Evolutionary conservation across 164 flowering plant genomes (phyloP).

Genomic region (Tetrastigma voinierianum): DNA sequence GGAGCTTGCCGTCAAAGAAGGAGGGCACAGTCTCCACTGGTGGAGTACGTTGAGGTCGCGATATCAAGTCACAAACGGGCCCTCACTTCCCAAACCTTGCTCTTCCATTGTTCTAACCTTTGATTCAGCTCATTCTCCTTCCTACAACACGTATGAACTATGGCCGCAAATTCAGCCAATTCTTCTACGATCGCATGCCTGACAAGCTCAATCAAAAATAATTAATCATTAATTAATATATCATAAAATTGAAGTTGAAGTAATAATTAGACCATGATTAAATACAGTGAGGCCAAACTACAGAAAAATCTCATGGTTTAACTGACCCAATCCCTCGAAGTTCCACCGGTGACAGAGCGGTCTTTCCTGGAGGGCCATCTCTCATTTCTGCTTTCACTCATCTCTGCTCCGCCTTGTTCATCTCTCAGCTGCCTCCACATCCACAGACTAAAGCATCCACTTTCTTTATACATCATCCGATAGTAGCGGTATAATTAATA

Average conservation of each 20-base stretch:
- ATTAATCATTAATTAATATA: neutral
- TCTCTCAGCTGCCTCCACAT: too few species aligned
- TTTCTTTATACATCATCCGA: too few species aligned
- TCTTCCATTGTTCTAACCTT: slow-evolving; percentile 37
- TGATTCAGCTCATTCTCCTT: slow-evolving; percentile 32
- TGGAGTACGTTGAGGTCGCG: slow-evolving; percentile 28
- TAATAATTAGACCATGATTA: too few species aligned
- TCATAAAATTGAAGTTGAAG: neutral
- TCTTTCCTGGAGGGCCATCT: slow-evolving; percentile 50
- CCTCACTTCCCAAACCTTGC: slow-evolving; percentile 47
- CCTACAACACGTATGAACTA: slow-evolving; percentile 46
- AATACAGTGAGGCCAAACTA: too few species aligned
- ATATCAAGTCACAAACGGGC: slow-evolving; percentile 50
- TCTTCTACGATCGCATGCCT: slow-evolving; percentile 58
- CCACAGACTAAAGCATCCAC: too few species aligned
- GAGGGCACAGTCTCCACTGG: slow-evolving; percentile 44
- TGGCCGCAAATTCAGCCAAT: slow-evolving; percentile 49
- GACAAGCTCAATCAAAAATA: neutral
- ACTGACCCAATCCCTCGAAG: slow-evolving; percentile 53
- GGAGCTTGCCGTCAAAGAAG: slow-evolving; percentile 38
- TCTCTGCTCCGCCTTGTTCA: too few species aligned
- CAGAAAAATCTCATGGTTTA: too few species aligned
- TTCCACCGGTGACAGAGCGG: slow-evolving; percentile 63
- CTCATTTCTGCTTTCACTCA: slow-evolving; percentile 12
- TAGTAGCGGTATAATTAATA: too few species aligned